Evolutionary conservation across 148 eudicot genomes (phyloP).

Genomic region (Vaccinium darrowii): DNA sequence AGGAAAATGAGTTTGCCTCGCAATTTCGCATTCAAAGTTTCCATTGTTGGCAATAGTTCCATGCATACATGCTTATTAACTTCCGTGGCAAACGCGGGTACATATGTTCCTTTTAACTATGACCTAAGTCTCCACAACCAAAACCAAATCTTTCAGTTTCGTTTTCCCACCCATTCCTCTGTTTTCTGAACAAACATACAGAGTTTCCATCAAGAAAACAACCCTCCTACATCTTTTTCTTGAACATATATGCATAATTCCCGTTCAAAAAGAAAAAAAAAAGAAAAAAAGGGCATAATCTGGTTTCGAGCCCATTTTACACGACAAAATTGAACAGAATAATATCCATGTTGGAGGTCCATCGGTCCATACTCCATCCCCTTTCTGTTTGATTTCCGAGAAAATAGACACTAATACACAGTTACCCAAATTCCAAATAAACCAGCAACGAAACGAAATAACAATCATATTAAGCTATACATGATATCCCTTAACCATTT

Average conservation of each 20-base stretch:
- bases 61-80: neutral
- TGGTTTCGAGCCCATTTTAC: neutral
- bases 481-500: neutral
- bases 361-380: neutral
- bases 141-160: neutral
- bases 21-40: neutral
- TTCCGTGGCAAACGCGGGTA: neutral
- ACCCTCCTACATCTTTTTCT: neutral
- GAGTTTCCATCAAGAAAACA: neutral
- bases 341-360: too few species aligned
- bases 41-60: neutral
- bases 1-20: neutral
- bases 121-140: neutral
- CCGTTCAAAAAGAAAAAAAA: too few species aligned
- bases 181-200: neutral
- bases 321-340: neutral
- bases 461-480: neutral
- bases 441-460: neutral
- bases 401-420: neutral
- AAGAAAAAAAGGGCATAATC: neutral
- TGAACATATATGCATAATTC: too few species aligned
- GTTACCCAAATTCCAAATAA: neutral
- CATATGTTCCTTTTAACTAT: neutral
- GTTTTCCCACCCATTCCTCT: neutral
- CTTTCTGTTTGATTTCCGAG: neutral